Evolutionary conservation across 225 moss, liverwort and hornwort species (phyloP), one percentile per base, ranked within the genome.

Genomic region (Physcomitrellopsis africana): DNA sequence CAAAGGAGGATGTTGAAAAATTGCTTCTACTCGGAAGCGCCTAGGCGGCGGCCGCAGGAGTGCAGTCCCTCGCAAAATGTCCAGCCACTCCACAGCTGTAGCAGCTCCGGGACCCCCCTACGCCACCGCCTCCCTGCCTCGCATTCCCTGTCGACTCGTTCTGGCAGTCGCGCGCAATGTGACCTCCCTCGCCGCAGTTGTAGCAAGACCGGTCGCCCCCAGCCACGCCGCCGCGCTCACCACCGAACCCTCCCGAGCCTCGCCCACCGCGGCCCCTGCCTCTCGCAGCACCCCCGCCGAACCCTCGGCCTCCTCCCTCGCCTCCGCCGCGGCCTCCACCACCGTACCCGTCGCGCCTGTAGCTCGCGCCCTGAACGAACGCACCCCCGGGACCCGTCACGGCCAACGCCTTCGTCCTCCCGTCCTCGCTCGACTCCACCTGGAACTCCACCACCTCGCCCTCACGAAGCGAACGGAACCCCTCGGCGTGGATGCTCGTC

Each of bases 401-500:
- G 13, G 82, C 90, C 51, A 96, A 51, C 5, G 96, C 96, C 80
- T 96, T 96, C 0, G 96, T 96, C 70, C 96, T 83, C 24, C 94
- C 94, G 67, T 96, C 96, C 14, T 96, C 96, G 57, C 96, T 91
- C 3, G 83, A 77, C 84, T 96, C 96, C 3, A 96, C 94, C 10
- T 61, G 64, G 51, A 94, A 96, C 92, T 96, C 96, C 53, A 96
- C 96, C 17, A 77, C 74, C 82, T 96, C 96, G 10, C 94, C 96
- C 66, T 96, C 96, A 7, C 96, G 85, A 59, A 96, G 83, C 37
- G 96, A 96, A 48, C 96, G 92, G 58, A 96, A 96, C 13, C 96
- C 96, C 80, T 96, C 96, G 3, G 96, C 96, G 62, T 92, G 96
- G 22, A 96, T 96, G 3, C 89, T 89, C n/a, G 96, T 94, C 85